Evolutionary conservation across 2,329 filamentous ascomycete species (phyloP).

Genomic region (Botrytis cinerea): DNA sequence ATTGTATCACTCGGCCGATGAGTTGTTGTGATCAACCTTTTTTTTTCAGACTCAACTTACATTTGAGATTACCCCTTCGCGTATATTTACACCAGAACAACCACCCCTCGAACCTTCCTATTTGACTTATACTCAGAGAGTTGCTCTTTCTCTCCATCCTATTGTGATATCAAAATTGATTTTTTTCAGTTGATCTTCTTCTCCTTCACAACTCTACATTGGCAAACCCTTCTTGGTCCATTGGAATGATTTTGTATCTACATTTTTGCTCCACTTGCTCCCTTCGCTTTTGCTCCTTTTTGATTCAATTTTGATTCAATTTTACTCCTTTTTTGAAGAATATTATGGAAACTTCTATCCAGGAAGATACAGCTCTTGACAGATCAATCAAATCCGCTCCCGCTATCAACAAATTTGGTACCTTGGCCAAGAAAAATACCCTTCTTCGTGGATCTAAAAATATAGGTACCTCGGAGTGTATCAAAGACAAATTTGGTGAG

Average conservation of each 20-base stretch:
- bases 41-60: background rate
- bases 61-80: background rate
- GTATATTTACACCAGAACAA: background rate
- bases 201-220: background rate
- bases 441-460: conserved; percentile 27
- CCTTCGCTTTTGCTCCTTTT: conserved; percentile 17
- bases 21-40: background rate
- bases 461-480: conserved; percentile 35
- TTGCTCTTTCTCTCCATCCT: background rate
- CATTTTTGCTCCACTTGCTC: conserved; percentile 33
- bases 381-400: conserved; percentile 36
- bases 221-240: conserved; percentile 39
- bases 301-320: conserved; percentile 20
- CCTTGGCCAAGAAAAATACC: background rate
- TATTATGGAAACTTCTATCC: conserved; percentile 36
- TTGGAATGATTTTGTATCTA: conserved; percentile 41
- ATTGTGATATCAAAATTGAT: background rate
- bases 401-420: conserved; percentile 27
- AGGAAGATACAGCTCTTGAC: conserved; percentile 24
- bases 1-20: background rate
- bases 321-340: background rate
- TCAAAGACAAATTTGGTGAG: background rate
- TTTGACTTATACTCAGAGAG: background rate
- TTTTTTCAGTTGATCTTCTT: conserved; percentile 2
- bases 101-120: conserved; percentile 4